phyloP scores from a whole-genome alignment of 176 grass and related monocot species.

The Leersia perrieri region DNA sequence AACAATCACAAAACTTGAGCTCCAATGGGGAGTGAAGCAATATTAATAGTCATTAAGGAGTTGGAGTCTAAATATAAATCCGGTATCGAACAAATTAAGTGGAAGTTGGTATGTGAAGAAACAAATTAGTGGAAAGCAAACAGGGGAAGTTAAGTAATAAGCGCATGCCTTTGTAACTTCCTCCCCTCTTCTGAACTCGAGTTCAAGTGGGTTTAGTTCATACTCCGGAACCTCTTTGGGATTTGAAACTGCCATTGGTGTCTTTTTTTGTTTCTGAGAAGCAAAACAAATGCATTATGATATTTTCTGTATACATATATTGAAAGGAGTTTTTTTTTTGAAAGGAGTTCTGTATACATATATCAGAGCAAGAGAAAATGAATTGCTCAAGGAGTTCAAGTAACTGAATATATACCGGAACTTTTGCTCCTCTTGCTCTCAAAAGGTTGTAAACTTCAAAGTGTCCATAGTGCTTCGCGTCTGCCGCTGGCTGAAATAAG shows the following conservation, averaged over 20 bases:
- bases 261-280: constrained; percentile 70
- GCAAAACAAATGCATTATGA: neutral
- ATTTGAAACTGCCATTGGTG: constrained; percentile 90
- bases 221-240: constrained; percentile 91
- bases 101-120: neutral
- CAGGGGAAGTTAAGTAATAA: neutral
- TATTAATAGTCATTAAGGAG: neutral
- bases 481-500: constrained; percentile 70
- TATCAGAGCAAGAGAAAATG: neutral
- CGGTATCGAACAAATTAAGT: neutral
- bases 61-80: constrained; percentile 15
- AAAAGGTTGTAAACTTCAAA: constrained; percentile 77
- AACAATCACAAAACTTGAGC: neutral
- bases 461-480: constrained; percentile 84
- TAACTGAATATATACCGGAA: constrained; percentile 51
- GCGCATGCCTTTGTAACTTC: constrained; percentile 66
- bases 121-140: neutral
- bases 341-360: neutral
- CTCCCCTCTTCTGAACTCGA: constrained; percentile 71
- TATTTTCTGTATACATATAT: neutral
- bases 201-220: constrained; percentile 84
- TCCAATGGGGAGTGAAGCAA: neutral
- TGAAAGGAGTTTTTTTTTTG: no score
- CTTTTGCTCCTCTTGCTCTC: constrained; percentile 85
- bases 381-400: neutral